Conservation (phyloP, 225 moss, liverwort and hornwort genomes). For the Anthoceros angustus region DNA sequence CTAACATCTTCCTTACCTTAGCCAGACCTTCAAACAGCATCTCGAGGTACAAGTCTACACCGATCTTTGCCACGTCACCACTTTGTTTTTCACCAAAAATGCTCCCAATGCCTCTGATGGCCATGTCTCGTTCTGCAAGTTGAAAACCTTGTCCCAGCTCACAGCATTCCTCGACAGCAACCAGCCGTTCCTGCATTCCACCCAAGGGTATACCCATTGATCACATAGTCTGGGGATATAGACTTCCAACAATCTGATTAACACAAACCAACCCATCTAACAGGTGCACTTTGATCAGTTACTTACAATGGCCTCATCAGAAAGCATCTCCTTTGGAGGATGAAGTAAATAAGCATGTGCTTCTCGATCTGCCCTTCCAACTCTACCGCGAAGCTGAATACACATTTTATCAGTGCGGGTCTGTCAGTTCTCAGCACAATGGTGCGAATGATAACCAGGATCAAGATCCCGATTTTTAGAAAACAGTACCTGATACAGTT, state of each 20-base stretch:
- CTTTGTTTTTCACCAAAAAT: slow-evolving; percentile 93
- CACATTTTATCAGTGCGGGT: no score
- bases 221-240: no score
- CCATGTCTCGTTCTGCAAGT: slow-evolving; percentile 94
- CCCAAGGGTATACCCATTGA: background rate
- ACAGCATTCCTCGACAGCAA: slow-evolving; percentile 81
- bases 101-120: slow-evolving; percentile 81
- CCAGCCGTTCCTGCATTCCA: slow-evolving; percentile 44
- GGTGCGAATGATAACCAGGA: no score
- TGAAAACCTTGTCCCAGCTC: slow-evolving; percentile 84
- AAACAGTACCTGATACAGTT: slow-evolving; percentile 68
- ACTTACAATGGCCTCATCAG: slow-evolving; percentile 62
- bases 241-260: background rate
- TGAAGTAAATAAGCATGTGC: slow-evolving; percentile 88
- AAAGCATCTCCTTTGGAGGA: slow-evolving; percentile 56
- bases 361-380: slow-evolving; percentile 72
- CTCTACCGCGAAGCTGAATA: slow-evolving; percentile 80
- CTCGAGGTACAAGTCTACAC: slow-evolving; percentile 78
- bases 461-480: no score
- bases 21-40: slow-evolving; percentile 92
- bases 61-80: slow-evolving; percentile 84
- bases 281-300: background rate
- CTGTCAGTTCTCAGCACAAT: no score
- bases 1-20: slow-evolving; percentile 46
- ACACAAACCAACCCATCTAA: background rate